Evolutionary conservation across 371 early-diverging fungal genomes (phyloP), one percentile per base, ranked within the genome.

Genomic region (Mucor mucedo): DNA sequence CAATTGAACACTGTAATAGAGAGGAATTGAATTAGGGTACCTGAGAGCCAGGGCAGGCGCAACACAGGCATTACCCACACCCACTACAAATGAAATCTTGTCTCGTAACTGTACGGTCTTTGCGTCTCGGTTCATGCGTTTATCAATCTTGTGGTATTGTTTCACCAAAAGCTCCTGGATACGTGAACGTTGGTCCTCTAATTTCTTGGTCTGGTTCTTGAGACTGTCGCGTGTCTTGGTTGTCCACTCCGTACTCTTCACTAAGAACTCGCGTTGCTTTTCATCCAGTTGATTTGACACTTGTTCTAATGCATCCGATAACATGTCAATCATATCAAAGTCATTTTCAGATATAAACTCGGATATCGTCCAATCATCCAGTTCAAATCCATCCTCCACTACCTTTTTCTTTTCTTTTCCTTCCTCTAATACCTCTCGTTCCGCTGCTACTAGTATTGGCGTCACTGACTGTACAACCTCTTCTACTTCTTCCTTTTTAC

Each of bases 41-140:
- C 82, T 75, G 10, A 84, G 66, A 5, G 85, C 73, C 11, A 89
- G 50, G 21, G 85, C 83, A 0, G 87, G 87, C 13, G 89, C 84
- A 6, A 86, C 67, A 71, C 90, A 90, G 39, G 89, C 78, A 62
- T 88, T 87, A 16, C 87, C 85, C 47, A 88, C 88, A 5, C 91
- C 91, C 8, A 89, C 75, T 9, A 89, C 87, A 73, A 91, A 91
- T 5, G 89, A 79, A 5, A 89, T 52, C 68, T 91, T 91, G 71
- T 91, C 90, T 50, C 86, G 76, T 30, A 84, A 65, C 38, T 78
- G 79, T 8, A 85, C 83, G 5, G 86, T 82, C 32, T 83, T 82
- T 39, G 82, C 82, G 38, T 82, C 80, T 11, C 72, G 66, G 41
- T 79, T 78, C 70, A 82, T 75, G 9, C 77, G 72, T 38, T 60